Evolutionary conservation across 768 basidiomycete genomes (phyloP).

Genomic region (Mycena leptocephala): DNA sequence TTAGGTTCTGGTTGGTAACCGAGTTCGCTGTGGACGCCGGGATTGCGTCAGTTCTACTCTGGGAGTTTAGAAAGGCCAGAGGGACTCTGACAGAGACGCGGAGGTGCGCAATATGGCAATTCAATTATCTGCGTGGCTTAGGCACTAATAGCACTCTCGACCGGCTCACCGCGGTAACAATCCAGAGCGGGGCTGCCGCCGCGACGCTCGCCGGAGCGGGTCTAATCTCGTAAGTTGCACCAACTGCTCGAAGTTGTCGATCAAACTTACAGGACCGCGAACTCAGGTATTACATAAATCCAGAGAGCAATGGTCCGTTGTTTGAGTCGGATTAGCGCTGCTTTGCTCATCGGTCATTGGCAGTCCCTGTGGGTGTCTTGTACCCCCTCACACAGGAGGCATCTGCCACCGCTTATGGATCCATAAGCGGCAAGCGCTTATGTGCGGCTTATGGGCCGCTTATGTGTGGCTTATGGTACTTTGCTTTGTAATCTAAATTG

Average conservation of each 20-base stretch:
- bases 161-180: background rate
- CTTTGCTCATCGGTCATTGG: background rate
- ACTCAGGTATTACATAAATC: background rate
- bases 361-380: background rate
- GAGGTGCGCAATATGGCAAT: no score
- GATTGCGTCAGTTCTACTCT: background rate
- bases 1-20: background rate
- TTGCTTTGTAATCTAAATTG: no score
- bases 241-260: background rate
- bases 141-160: background rate
- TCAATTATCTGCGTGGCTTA: background rate
- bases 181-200: background rate
- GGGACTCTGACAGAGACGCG: background rate
- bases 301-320: no score
- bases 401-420: no score
- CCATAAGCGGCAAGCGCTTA: no score
- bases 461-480: no score
- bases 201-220: background rate
- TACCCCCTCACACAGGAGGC: no score
- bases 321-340: background rate
- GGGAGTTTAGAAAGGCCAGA: no score
- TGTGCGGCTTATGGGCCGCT: no score
- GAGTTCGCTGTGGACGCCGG: background rate
- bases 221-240: background rate
- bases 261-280: background rate